phyloP scores from a whole-genome alignment of 2,329 filamentous ascomycete genomes.

The Cucurbitaria berberidis region DNA sequence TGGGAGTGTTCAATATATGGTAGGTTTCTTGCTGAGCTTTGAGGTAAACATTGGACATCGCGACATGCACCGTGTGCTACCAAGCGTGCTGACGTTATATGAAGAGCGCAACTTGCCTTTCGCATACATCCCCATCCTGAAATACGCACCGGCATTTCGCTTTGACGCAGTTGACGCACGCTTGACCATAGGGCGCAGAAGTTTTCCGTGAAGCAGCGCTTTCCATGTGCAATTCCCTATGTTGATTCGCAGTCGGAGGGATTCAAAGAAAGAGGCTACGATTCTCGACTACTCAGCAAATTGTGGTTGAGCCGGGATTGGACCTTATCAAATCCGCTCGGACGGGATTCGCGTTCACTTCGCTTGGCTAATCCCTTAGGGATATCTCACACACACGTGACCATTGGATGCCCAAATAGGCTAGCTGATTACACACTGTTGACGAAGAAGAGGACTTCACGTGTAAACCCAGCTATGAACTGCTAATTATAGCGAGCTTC shows the following conservation, averaged over 20 bases:
- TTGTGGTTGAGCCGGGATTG: background rate
- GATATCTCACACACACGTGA: background rate
- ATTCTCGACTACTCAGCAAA: background rate
- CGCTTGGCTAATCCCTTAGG: background rate
- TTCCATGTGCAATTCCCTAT: conserved; percentile 10
- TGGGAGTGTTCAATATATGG: background rate
- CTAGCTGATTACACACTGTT: no score
- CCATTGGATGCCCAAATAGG: no score
- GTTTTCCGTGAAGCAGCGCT: conserved; percentile 19
- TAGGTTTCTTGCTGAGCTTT: no score
- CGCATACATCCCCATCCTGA: conserved; percentile 21
- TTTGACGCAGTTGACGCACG: conserved; percentile 32
- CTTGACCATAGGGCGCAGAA: conserved; percentile 33
- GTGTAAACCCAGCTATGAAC: no score
- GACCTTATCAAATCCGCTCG: background rate
- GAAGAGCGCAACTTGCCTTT: conserved; percentile 22
- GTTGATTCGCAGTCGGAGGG: background rate
- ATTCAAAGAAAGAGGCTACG: background rate
- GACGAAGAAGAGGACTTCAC: no score
- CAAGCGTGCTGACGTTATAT: background rate
- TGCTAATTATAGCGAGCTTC: no score
- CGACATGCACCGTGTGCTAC: no score
- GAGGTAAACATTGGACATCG: background rate
- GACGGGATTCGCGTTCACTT: background rate
- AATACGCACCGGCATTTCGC: conserved; percentile 36